Evolutionary conservation across 2,329 filamentous ascomycete species (phyloP), one percentile per base, ranked within the genome.

Genomic region (Claviceps sp.): DNA sequence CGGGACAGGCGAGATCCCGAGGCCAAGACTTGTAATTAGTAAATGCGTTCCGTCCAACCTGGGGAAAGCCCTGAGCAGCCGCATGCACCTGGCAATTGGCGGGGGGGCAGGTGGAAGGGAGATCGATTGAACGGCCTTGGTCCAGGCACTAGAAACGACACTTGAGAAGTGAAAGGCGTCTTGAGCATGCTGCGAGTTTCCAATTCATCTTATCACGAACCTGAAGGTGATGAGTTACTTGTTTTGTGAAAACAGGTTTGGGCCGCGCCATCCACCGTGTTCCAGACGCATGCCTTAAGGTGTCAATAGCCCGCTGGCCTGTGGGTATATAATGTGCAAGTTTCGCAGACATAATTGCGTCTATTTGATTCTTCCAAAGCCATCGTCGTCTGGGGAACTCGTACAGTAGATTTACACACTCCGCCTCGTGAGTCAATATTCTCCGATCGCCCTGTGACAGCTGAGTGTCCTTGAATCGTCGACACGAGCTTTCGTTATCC

Each of bases 21-120:
- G 44, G 51, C 30, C 42, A 45, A 16, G 30, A 20, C n/a, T 47
- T 22, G 36, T 40, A 38, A 3, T 13, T 30, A 13, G 41, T 44
- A 30, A 26, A 47, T 3, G 37, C 11, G 38, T 30, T 14, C 18
- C 37, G 47, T 20, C 24, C 4, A 37, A 14, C 41, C 40, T 24
- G 13, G 36, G 52, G 44, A 47, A 51, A 53, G 48, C 40, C 26
- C 48, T 51, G 40, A 40, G 48, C 53, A 52, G 52, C 52, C 34
- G 52, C 49, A 47, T 30, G 42, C 52, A 54, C 49, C 49, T 54
- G 52, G 14, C 49, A 40, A 30, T n/a, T 45, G 24, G 14, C 8
- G 18, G 18, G 9, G 14, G 26, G 52, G 48, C 52, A 50, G 49
- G 48, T 51, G 52, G 42, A 47, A 47, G 50, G 30, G 36, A 45